Evolutionary conservation across 2,329 filamentous ascomycete species (phyloP).

Genomic region (Leptographium wingfieldii): DNA sequence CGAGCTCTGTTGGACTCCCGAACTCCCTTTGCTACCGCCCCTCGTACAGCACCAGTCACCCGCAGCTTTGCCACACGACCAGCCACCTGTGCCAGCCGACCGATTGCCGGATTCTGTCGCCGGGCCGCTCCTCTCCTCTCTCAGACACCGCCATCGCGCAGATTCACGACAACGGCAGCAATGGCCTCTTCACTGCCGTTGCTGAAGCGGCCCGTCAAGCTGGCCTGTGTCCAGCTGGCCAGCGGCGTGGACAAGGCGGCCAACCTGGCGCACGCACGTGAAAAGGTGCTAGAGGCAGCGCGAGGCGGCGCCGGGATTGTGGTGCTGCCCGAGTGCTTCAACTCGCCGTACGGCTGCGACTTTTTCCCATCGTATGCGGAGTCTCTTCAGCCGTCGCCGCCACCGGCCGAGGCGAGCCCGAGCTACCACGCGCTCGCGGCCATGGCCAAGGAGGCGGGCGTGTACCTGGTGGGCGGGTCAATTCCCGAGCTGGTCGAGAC

Average conservation of each 20-base stretch:
- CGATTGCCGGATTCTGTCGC: background rate
- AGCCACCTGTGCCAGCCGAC: background rate
- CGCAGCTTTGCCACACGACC: background rate
- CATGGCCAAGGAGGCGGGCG: constrained; percentile 64
- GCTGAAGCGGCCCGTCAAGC: constrained; percentile 64
- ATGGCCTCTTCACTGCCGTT: constrained; percentile 22
- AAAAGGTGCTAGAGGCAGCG: constrained; percentile 73
- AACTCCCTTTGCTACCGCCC: background rate
- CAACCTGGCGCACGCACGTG: constrained; percentile 71
- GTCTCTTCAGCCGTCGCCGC: constrained; percentile 65
- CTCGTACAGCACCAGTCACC: background rate
- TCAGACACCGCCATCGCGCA: background rate
- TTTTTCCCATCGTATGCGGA: constrained; percentile 92
- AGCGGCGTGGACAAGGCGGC: constrained; percentile 69
- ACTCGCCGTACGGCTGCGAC: constrained; percentile 85
- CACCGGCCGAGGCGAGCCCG: constrained; percentile 56
- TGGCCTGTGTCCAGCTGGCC: constrained; percentile 72
- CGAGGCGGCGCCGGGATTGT: constrained; percentile 67
- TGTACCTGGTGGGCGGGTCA: constrained; percentile 81
- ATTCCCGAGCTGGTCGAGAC: constrained; percentile 65
- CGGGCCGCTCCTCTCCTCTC: background rate
- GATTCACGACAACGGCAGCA: background rate
- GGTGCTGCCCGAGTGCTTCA: constrained; percentile 96
- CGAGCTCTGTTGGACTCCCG: background rate
- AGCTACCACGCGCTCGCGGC: constrained; percentile 74